Evolutionary conservation across 1,284 basidiomycete species (phyloP), one percentile per base, ranked within the genome.

Genomic region (Sanghuangporus weigelae): DNA sequence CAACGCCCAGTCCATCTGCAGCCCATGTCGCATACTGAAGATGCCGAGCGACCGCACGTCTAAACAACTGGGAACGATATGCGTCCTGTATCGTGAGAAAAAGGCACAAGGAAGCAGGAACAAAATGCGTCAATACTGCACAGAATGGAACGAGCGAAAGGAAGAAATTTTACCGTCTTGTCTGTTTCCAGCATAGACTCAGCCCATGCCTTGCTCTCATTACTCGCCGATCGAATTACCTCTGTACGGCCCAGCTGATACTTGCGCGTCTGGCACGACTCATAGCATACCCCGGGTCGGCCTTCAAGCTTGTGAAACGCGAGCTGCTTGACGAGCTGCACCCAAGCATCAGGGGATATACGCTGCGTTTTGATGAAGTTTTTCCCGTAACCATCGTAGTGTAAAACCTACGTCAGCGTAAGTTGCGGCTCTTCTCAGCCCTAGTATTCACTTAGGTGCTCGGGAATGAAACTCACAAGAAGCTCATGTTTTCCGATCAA

Each of bases 301-400:
- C 83, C 82, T 71, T 82, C 84, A 82, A 97, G 86, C 77, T 94
- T 94, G 76, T 90, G 89, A 80, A 92, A 97, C 21, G 96, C 96
- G 51, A 98, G 86, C 76, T 98, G 96, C 79, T 97, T 97, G 69
- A 95, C 87, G 67, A 98, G 84, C 78, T 99, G 96, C 10, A 84
- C 93, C 89, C 95, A 96, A 16, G 93, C 93, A 73, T 99, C 96
- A 0, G 97, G 96, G 1, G 93, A 96, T 54, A 87, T 83, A 74
- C 92, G 92, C 84, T 88, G 90, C 68, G 83, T 84, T 80, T 98
- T 98, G 79, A 97, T 95, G 62, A 84, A 77, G 67, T 86, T 81
- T 78, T 97, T 96, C 66, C 96, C 96, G 76, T 96, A 98, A 2
- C 87, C 92, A 70, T 92, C 89, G 73, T 95, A 98, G 73, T 97